A percentile compares a stretch with the other conserved stretches of the same genome.
Conservation (phyloP, 805 yeast species). For the Sungouiozyma ichnusensis region DNA sequence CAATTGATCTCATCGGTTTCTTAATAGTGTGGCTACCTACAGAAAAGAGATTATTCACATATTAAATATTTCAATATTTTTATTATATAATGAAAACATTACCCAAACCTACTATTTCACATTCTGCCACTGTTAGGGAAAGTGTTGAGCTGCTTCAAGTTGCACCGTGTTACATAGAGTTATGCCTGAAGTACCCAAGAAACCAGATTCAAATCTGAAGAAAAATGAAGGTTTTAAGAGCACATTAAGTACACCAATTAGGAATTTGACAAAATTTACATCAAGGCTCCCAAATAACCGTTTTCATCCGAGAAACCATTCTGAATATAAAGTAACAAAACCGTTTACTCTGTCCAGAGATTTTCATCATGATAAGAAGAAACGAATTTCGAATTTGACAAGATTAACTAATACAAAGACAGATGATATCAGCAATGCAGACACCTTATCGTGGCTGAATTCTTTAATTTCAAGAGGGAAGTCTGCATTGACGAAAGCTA, state of each 20-base stretch:
- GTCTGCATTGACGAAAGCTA: slow-evolving; percentile 10
- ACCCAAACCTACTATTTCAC: no score
- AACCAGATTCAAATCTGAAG: background rate
- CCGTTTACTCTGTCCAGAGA: background rate
- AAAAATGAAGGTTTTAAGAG: background rate
- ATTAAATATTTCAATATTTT: no score
- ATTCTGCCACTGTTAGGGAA: no score
- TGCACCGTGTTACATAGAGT: no score
- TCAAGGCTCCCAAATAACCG: no score
- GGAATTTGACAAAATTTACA: background rate
- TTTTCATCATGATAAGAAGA: background rate
- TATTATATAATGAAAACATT: no score
- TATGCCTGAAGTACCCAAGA: background rate
- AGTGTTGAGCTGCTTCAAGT: no score
- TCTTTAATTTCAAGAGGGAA: slow-evolving; percentile 19
- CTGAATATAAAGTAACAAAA: background rate
- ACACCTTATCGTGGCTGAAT: slow-evolving; percentile 14
- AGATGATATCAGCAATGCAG: slow-evolving; percentile 5
- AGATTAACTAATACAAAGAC: background rate
- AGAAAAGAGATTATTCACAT: background rate
- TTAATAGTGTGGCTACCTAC: no score
- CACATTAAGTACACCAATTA: background rate
- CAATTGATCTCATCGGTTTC: no score
- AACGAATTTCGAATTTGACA: background rate
- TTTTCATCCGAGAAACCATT: background rate